phyloP scores from a whole-genome alignment of 169 alveolate genomes.

The Eimeria falciformis region DNA sequence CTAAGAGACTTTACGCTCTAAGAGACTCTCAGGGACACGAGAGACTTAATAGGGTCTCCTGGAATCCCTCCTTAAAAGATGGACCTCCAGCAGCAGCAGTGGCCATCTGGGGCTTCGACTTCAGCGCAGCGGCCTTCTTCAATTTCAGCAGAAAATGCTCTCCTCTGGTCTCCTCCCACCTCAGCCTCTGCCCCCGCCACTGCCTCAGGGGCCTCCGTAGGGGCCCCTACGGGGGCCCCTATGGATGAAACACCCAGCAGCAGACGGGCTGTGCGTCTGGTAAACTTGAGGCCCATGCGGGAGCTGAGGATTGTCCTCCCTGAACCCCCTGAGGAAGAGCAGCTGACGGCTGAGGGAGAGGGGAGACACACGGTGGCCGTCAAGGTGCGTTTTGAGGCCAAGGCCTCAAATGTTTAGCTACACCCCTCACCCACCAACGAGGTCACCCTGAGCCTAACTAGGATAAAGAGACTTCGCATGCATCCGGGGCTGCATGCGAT shows the following conservation, averaged over 20 bases:
- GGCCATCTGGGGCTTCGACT: not conserved
- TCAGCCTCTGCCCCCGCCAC: not conserved
- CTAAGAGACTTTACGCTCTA: no score
- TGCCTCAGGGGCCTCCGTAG: not conserved
- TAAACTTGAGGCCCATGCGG: not conserved
- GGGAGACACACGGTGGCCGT: not conserved
- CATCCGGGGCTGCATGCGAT: no score
- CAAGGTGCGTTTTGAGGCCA: not conserved
- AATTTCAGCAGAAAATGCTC: not conserved
- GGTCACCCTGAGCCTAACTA: no score
- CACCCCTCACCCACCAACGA: no score
- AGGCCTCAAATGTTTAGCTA: no score
- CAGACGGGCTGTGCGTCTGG: not conserved
- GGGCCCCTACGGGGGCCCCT: not conserved
- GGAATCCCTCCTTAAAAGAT: not conserved
- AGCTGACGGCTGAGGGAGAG: not conserved
- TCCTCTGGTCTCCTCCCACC: not conserved
- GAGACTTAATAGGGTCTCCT: no score
- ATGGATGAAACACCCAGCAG: not conserved
- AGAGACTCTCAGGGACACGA: no score
- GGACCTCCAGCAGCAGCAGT: not conserved
- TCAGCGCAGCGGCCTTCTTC: not conserved
- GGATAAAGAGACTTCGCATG: no score
- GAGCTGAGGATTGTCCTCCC: conserved; percentile 8
- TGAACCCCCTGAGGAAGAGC: not conserved